Conservation (phyloP, 768 basidiomycete genomes). For the Tricholoma flavovirens region DNA sequence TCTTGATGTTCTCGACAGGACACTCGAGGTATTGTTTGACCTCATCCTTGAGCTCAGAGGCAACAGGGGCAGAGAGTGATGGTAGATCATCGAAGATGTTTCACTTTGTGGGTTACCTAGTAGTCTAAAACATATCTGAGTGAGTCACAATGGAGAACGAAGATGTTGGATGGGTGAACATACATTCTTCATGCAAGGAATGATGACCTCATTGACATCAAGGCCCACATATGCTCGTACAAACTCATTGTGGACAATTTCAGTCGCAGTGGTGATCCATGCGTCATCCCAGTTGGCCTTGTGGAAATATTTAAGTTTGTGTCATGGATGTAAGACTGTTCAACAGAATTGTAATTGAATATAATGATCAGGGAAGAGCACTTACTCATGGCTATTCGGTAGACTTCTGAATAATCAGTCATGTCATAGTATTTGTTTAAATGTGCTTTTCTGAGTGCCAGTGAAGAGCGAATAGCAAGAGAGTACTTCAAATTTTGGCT, state of each 20-base stretch:
- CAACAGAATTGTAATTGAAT: too few species aligned
- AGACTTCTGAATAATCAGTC: too few species aligned
- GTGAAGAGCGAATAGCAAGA: not conserved
- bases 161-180: not conserved
- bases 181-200: not conserved
- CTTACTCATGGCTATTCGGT: not conserved
- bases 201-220: not conserved
- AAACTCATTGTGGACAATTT: too few species aligned
- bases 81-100: not conserved
- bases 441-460: not conserved
- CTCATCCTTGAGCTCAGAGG: not conserved
- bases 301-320: constrained; percentile 1
- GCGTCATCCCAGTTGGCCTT: not conserved
- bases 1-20: not conserved
- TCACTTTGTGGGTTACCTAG: not conserved
- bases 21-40: too few species aligned
- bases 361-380: not conserved
- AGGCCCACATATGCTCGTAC: not conserved
- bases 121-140: not conserved
- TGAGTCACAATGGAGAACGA: not conserved
- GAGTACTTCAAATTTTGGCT: not conserved
- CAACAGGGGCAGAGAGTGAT: not conserved
- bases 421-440: too few species aligned
- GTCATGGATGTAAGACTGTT: too few species aligned
- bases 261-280: too few species aligned